Evolutionary conservation across 2,329 filamentous ascomycete genomes (phyloP), one percentile per base, ranked within the genome.

Genomic region (Colletotrichum sp.): DNA sequence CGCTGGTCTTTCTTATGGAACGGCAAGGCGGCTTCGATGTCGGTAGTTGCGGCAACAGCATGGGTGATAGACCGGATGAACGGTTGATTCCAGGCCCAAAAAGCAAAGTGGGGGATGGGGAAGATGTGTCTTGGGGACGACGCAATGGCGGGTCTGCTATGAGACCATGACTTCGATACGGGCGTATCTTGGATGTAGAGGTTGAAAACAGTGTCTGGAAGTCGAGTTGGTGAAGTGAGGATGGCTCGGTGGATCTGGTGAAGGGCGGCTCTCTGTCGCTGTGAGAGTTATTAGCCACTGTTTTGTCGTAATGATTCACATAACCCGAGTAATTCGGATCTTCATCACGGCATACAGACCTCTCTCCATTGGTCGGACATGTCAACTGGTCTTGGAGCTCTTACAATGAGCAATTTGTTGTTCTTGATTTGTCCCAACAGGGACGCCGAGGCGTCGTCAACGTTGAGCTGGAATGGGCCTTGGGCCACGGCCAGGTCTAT

Each of bases 41-140:
- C 22, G 5, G 81, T 44, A 70, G 89, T 88, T 67, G 83, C 83
- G 0, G 60, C 39, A 0, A 86, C 80, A 0, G 87, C 88, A 65
- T 85, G 82, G 13, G 82, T 77, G 16, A 89, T 79, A 8, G 87
- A 87, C 8, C 84, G 85, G 80, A 88, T 89, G 84, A 88, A 88
- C 69, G 86, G 87, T 62, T 89, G 84, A 26, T 87, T 83, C 89
- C 89, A 91, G 8, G 87, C 86, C 87, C 87, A 91, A 83, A 88
- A 90, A 79, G 85, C 86, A 84, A 90, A 92, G 83, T 89, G 90
- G 72, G 89, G 90, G 83, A 91, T 88, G 6, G 89, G 81, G 82
- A 89, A 91, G 74, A 84, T 84, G 44, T 86, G 86, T 72, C 75
- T 80, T 75, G 82, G 83, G 6, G 75, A 74, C 6, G 76, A 57